Evolutionary conservation across 1,139 yeast genomes (phyloP).

Genomic region (Suhomyces yuchorum): DNA sequence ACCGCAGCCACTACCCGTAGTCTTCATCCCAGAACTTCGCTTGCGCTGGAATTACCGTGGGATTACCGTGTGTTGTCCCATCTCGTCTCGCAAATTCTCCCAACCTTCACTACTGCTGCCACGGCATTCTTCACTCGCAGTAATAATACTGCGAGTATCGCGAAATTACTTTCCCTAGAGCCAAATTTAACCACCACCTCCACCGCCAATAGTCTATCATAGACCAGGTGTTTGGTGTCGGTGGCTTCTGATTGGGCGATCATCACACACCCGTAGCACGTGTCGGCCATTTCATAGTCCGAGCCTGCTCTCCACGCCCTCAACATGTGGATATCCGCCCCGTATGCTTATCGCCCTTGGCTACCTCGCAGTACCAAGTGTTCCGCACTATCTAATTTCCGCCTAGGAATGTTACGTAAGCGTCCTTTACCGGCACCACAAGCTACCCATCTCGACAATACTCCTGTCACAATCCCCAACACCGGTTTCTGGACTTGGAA

Average conservation of each 20-base stretch:
- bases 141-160: neutral
- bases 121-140: constrained; percentile 1
- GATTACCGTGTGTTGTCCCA: neutral
- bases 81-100: neutral
- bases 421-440: neutral
- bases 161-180: neutral
- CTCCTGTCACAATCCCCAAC: neutral
- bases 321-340: neutral
- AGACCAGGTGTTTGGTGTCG: too few relatives aligned
- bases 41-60: too few relatives aligned
- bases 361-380: neutral
- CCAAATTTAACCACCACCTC: neutral
- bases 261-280: neutral
- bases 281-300: neutral
- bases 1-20: too few relatives aligned
- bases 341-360: neutral
- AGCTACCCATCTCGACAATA: neutral
- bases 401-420: constrained; percentile 1
- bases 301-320: neutral
- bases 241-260: neutral
- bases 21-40: too few relatives aligned
- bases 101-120: neutral
- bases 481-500: neutral
- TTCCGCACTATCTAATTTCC: neutral
- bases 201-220: too few relatives aligned